A percentile compares a stretch with the other conserved stretches of the same genome.
phyloP scores from a whole-genome alignment of 116 monocot genomes.

The Cymodocea nodosa region DNA sequence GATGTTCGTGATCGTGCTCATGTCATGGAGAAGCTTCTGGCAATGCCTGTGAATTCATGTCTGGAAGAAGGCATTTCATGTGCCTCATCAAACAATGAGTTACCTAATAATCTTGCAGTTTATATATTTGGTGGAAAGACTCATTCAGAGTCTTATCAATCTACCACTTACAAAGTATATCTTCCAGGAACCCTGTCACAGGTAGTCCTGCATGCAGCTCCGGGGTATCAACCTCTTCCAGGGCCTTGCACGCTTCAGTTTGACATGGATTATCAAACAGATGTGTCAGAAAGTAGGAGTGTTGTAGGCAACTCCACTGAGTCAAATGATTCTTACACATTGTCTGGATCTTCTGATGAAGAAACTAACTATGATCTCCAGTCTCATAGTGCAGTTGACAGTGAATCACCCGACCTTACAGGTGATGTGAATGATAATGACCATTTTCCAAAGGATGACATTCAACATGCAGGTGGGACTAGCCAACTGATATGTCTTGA shows the following conservation, averaged over 20 bases:
- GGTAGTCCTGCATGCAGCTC: conserved; percentile 89
- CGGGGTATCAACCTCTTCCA: conserved; percentile 80
- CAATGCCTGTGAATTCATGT: background rate
- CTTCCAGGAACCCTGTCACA: conserved; percentile 96
- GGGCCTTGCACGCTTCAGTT: conserved; percentile 50
- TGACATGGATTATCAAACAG: conserved; percentile 6
- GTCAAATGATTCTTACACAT: conserved; percentile 22
- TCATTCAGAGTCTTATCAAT: conserved; percentile 5
- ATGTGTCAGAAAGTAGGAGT: conserved; percentile 8
- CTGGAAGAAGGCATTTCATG: conserved; percentile 11
- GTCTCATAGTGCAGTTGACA: conserved; percentile 33
- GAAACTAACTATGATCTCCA: conserved; percentile 34
- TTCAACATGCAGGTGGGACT: conserved; percentile 12
- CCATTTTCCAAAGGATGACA: conserved; percentile 6
- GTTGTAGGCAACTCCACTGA: conserved; percentile 8
- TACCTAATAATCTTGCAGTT: conserved; percentile 18
- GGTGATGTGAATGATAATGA: conserved; percentile 17
- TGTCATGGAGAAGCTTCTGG: conserved; percentile 42
- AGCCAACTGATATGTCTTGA: conserved; percentile 31
- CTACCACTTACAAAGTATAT: conserved; percentile 34
- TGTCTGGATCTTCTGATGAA: conserved; percentile 45
- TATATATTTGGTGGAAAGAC: conserved; percentile 33
- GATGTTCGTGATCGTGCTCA: conserved; percentile 88
- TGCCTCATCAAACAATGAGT: conserved; percentile 8
- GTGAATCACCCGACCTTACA: conserved; percentile 19